Evolutionary conservation across 2,329 filamentous ascomycete genomes (phyloP).

Genomic region (Talaromyces sp.): DNA sequence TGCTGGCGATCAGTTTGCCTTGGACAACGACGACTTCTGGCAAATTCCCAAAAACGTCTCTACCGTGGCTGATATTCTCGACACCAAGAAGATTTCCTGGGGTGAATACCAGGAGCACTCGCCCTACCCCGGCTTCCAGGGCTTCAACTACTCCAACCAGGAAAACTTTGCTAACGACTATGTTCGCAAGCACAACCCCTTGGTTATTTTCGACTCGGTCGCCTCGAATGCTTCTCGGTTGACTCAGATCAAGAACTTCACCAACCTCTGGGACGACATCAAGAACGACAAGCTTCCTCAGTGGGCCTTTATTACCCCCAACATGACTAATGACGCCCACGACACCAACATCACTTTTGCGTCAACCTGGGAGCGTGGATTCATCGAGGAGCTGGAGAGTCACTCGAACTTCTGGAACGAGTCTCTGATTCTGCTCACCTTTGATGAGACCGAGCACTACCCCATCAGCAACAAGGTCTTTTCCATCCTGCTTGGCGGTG

Average conservation of each 20-base stretch:
- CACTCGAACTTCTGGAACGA: constrained; percentile 69
- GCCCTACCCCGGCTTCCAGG: constrained; percentile 71
- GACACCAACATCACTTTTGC: constrained; percentile 67
- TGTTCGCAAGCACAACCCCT: constrained; percentile 75
- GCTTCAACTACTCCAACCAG: constrained; percentile 60
- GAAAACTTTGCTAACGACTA: constrained; percentile 67
- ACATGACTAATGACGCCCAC: constrained; percentile 65
- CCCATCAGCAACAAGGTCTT: constrained; percentile 63
- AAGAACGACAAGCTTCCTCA: constrained; percentile 62
- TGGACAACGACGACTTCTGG: constrained; percentile 63
- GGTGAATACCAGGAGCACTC: constrained; percentile 72
- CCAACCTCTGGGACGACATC: constrained; percentile 64
- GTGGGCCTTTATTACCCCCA: constrained; percentile 53
- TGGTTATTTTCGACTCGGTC: constrained; percentile 62
- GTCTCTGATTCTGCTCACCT: constrained; percentile 71
- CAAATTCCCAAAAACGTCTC: constrained; percentile 58
- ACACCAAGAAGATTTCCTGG: constrained; percentile 62
- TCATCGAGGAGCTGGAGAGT: constrained; percentile 65
- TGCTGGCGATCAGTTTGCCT: constrained; percentile 68
- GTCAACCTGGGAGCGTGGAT: constrained; percentile 62
- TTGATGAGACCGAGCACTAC: constrained; percentile 74
- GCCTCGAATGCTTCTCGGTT: constrained; percentile 57
- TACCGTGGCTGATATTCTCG: constrained; percentile 64
- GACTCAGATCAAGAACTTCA: constrained; percentile 69
- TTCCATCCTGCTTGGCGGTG: constrained; percentile 68